Base-by-base conservation (phyloP, 2,329 filamentous ascomycete species). In the Rasamsonia emersonii region DNA sequence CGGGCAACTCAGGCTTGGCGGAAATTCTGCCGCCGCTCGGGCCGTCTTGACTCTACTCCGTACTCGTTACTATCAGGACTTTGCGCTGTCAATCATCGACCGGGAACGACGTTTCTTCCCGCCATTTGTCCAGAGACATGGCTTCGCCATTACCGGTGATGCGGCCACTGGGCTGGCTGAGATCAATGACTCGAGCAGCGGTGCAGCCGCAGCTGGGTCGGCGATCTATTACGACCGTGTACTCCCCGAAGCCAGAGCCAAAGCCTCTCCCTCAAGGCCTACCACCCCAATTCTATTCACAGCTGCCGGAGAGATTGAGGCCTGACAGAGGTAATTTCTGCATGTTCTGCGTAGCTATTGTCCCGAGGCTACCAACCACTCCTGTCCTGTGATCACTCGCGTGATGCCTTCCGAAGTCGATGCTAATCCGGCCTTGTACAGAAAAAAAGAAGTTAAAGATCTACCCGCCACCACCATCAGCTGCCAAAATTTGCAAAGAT, bases 131-230 rank as follows among this genome's bases (percentile, higher is more conserved):
- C 35, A 39, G 35, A 38, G 31, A 25, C 67, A 86, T 84, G 70
- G 68, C 73, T 44, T 67, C 73, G 43, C 61, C 71, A 38, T 51
- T 70, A 51, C 62, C 73, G 35, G 61, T 68, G 28, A 54, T 68
- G 61, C 77, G 81, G 73, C 80, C 82, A 40, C 60, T 83, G 52
- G 74, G 75, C 68, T 79, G 76, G 61, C 75, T 83, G 54, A 83
- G 82, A 61, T 65, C 73, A 18, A 62, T 75, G 21, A 53, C 46
- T 9, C 68, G 78, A 42, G 69, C 73, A 51, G 61, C 70, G 28
- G 65, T 75, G 40, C 69, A 69, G 39, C 70, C 73, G 35, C 61
- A 55, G 33, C 46, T 52, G 24, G 50, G 49, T 30, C 55, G 54
- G 32, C 58, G 77, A 44, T 64, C 67, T 38, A 60, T 79, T 54